A percentile compares a stretch with the other conserved stretches of the same genome.
Conservation (phyloP, 1,284 basidiomycete species). For the Naganishia sp. region DNA sequence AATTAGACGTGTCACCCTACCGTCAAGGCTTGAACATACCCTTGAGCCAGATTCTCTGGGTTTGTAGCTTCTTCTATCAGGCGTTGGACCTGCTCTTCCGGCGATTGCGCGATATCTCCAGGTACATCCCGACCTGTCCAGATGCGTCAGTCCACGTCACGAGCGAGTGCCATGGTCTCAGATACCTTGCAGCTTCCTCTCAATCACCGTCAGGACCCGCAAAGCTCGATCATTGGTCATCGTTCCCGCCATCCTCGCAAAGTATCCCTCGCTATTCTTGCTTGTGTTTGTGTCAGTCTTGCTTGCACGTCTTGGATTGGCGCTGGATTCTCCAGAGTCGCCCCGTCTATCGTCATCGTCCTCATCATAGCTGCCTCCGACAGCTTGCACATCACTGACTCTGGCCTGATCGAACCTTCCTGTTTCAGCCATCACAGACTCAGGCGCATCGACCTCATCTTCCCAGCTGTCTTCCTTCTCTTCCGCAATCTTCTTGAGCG, state of each 20-base stretch:
- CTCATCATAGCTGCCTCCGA: too few relatives aligned
- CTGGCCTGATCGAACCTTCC: neutral
- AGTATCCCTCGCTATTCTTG: slow-evolving; percentile 41
- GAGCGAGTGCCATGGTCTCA: neutral
- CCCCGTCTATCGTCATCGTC: neutral
- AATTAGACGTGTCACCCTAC: too few relatives aligned
- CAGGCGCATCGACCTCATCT: neutral
- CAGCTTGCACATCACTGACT: too few relatives aligned
- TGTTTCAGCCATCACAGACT: neutral
- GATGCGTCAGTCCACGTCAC: neutral
- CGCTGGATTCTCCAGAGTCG: neutral
- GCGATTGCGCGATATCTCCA: slow-evolving; percentile 7
- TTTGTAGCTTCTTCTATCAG: slow-evolving; percentile 86
- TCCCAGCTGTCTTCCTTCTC: neutral
- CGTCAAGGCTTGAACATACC: slow-evolving; percentile 8
- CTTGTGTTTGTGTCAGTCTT: neutral
- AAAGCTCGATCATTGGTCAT: slow-evolving; percentile 48
- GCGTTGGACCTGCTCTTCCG: slow-evolving; percentile 78
- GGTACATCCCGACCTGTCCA: slow-evolving; percentile 24
- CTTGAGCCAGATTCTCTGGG: slow-evolving; percentile 70
- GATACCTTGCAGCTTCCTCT: slow-evolving; percentile 45
- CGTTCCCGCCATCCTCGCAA: slow-evolving; percentile 40
- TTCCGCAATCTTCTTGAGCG: slow-evolving; percentile 10
- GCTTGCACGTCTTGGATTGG: neutral
- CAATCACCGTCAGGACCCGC: slow-evolving; percentile 46